Evolutionary conservation across 1,284 basidiomycete genomes (phyloP).

Genomic region (Cutaneotrichosporon cutaneum): DNA sequence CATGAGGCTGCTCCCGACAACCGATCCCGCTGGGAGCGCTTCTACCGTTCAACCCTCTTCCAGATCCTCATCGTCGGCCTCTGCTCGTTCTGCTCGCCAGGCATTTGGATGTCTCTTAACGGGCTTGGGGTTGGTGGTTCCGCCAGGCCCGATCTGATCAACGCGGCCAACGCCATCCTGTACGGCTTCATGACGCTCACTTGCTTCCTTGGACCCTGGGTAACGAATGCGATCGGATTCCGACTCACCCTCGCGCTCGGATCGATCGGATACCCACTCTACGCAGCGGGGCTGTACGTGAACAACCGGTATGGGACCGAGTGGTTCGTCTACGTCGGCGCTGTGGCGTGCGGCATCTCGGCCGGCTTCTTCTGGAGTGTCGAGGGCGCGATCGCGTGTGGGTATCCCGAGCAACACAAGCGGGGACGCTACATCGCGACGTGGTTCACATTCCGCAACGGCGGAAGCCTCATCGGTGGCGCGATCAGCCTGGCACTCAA

Average conservation of each 20-base stretch:
- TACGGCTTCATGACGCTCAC: constrained; percentile 28
- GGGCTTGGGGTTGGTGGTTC: constrained; percentile 43
- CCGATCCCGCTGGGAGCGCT: not conserved
- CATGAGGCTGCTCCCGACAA: no score
- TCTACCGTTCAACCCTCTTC: constrained; percentile 31
- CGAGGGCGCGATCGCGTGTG: constrained; percentile 16
- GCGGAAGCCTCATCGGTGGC: constrained; percentile 38
- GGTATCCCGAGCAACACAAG: constrained; percentile 19
- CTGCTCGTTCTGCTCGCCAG: constrained; percentile 39
- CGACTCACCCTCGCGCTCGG: constrained; percentile 42
- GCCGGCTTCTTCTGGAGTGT: constrained; percentile 44
- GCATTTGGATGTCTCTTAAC: constrained; percentile 39
- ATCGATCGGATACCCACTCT: constrained; percentile 36
- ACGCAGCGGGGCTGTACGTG: constrained; percentile 43
- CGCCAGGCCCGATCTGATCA: constrained; percentile 38
- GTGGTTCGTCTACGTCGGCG: constrained; percentile 40
- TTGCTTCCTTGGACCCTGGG: constrained; percentile 15
- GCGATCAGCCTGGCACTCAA: constrained; percentile 30
- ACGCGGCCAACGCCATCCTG: constrained; percentile 38
- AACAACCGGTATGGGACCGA: constrained; percentile 31
- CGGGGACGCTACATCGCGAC: constrained; percentile 31
- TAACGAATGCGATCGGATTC: constrained; percentile 28
- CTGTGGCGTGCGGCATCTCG: constrained; percentile 35
- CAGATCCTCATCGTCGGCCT: constrained; percentile 30
- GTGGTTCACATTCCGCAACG: constrained; percentile 37